phyloP scores from a whole-genome alignment of 768 basidiomycete genomes.

The Mycena vulgaris region DNA sequence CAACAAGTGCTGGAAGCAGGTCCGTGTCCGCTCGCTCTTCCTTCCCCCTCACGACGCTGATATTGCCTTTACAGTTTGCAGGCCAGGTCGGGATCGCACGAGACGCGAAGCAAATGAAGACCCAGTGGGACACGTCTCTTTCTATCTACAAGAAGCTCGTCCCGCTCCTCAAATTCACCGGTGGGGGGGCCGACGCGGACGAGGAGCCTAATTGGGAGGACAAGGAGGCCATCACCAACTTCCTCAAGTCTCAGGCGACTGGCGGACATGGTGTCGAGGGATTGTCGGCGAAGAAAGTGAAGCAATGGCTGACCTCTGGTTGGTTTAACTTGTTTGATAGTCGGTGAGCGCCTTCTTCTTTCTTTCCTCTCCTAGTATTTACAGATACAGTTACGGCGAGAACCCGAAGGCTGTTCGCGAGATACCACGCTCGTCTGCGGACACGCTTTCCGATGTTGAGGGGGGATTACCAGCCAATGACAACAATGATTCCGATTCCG shows the following conservation, averaged over 20 bases:
- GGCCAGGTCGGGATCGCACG: background rate
- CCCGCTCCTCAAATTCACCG: constrained; percentile 19
- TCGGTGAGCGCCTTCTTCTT: constrained; percentile 2
- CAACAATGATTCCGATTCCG: background rate
- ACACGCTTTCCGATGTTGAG: constrained; percentile 10
- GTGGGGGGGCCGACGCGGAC: constrained; percentile 18
- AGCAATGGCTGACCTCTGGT: constrained; percentile 1
- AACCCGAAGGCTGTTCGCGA: constrained; percentile 13
- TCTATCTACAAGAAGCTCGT: constrained; percentile 22
- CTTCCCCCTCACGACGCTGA: background rate
- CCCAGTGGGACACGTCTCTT: constrained; percentile 3
- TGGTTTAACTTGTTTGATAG: constrained; percentile 10
- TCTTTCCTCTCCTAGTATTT: background rate
- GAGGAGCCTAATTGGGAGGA: constrained; percentile 11
- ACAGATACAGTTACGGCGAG: constrained; percentile 1
- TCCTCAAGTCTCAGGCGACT: background rate
- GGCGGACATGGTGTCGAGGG: constrained; percentile 4
- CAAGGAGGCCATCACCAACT: constrained; percentile 1
- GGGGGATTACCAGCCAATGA: background rate
- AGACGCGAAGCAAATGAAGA: constrained; percentile 14
- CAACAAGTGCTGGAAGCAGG: constrained; percentile 17
- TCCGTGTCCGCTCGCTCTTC: background rate
- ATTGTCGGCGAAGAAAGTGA: constrained; percentile 7
- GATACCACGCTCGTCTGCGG: constrained; percentile 14
- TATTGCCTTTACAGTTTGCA: background rate